A percentile compares a stretch with the other conserved stretches of the same genome.
These are phyloP conservation scores for Letharia lupina DNA, from an alignment of 495 filamentous ascomycete genomes.

Conservation along the genomic window DNA sequence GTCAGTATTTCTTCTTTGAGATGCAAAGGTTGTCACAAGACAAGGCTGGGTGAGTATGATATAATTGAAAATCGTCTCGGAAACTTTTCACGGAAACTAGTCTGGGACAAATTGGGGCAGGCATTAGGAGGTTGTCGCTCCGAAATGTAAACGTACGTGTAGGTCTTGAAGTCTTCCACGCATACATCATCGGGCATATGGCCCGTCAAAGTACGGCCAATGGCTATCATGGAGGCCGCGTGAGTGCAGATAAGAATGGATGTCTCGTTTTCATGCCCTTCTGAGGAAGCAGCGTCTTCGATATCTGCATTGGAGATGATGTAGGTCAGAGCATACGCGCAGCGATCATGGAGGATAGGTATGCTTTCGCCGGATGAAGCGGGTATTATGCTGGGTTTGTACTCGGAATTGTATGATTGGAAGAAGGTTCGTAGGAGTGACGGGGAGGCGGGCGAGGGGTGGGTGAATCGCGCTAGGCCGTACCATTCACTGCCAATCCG, in stretches of 20 bases:
- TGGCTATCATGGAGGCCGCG: constrained; percentile 77
- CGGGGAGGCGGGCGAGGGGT: constrained; percentile 64
- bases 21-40: background rate
- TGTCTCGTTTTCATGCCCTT: background rate
- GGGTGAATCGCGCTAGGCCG: constrained; percentile 68
- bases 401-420: constrained; percentile 44
- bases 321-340: constrained; percentile 57
- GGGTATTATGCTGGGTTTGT: constrained; percentile 55
- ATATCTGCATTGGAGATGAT: constrained; percentile 66
- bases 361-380: constrained; percentile 67
- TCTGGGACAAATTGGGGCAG: background rate
- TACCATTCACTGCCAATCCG: constrained; percentile 69
- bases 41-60: background rate
- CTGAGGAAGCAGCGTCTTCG: constrained; percentile 30
- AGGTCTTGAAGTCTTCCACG: constrained; percentile 76
- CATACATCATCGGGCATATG: constrained; percentile 57
- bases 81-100: too few species aligned
- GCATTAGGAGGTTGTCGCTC: background rate
- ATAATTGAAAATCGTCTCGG: background rate
- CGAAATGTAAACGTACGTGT: constrained; percentile 40
- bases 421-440: constrained; percentile 55
- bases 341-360: constrained; percentile 66
- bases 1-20: background rate
- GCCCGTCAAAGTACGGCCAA: constrained; percentile 72
- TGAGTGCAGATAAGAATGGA: constrained; percentile 81